phyloP scores from a whole-genome alignment of 768 basidiomycete genomes.

The Collybia nuda region DNA sequence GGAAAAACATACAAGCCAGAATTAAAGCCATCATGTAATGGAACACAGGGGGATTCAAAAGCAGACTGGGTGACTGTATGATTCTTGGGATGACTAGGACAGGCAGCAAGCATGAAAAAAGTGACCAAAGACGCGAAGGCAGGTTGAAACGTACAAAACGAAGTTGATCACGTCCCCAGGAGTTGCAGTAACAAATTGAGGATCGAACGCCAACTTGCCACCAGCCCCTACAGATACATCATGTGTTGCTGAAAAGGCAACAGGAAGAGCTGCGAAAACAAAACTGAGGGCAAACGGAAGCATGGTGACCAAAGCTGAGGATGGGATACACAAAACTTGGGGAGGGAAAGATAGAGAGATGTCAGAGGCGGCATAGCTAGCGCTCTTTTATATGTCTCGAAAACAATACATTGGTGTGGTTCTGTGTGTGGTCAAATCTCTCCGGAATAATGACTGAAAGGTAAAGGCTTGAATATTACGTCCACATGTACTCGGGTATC shows the following conservation, averaged over 20 bases:
- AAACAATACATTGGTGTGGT: too few relatives aligned
- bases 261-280: constrained; percentile 24
- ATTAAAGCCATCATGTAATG: constrained; percentile 26
- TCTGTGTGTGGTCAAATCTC: too few relatives aligned
- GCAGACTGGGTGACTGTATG: constrained; percentile 49
- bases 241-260: constrained; percentile 23
- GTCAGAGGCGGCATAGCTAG: too few relatives aligned
- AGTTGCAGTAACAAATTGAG: constrained; percentile 36
- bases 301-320: neutral
- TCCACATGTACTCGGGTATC: too few relatives aligned
- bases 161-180: constrained; percentile 48
- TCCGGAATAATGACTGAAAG: too few relatives aligned
- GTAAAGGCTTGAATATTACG: too few relatives aligned
- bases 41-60: constrained; percentile 36
- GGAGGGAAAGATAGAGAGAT: too few relatives aligned
- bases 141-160: constrained; percentile 41
- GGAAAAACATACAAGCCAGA: constrained; percentile 35
- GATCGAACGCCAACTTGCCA: constrained; percentile 29
- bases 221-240: constrained; percentile 36
- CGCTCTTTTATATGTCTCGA: too few relatives aligned
- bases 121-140: neutral
- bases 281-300: constrained; percentile 10
- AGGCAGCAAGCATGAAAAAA: neutral
- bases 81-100: constrained; percentile 42
- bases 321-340: too few relatives aligned